A percentile compares a stretch with the other conserved stretches of the same genome.
Evolutionary conservation across 2,329 filamentous ascomycete species (phyloP).

Genomic region (Clonostachys sp.): DNA sequence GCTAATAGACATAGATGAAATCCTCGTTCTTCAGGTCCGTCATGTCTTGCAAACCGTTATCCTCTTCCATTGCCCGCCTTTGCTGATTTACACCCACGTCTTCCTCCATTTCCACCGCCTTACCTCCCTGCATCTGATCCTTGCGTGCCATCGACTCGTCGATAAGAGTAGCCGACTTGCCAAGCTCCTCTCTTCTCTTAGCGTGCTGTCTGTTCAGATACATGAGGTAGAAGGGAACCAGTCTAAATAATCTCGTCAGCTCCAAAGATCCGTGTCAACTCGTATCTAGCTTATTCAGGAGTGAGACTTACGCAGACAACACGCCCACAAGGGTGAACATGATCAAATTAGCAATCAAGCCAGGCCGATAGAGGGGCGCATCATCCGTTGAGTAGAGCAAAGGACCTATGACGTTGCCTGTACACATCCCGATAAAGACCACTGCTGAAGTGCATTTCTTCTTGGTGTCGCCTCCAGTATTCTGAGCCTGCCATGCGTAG

Average conservation of each 20-base stretch:
- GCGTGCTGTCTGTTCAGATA: conserved; percentile 50
- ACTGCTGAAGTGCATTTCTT: conserved; percentile 58
- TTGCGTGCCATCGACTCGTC: conserved; percentile 43
- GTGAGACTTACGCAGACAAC: conserved; percentile 22
- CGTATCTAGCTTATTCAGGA: neutral
- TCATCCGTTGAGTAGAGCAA: conserved; percentile 54
- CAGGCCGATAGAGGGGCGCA: conserved; percentile 51
- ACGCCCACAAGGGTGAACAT: conserved; percentile 53
- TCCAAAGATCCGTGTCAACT: conserved; percentile 5
- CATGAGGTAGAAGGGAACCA: conserved; percentile 36
- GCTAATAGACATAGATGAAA: conserved; percentile 50
- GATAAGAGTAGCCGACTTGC: conserved; percentile 49
- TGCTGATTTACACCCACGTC: conserved; percentile 12
- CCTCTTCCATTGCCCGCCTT: neutral
- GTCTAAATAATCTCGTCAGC: conserved; percentile 23
- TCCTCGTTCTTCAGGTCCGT: conserved; percentile 57
- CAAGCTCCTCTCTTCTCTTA: conserved; percentile 42
- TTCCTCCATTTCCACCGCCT: conserved; percentile 6
- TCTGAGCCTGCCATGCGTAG: conserved; percentile 52
- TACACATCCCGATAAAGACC: conserved; percentile 56
- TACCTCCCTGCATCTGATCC: conserved; percentile 4
- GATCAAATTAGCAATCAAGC: conserved; percentile 52
- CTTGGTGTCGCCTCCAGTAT: conserved; percentile 63
- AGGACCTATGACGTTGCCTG: conserved; percentile 62
- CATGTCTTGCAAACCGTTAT: conserved; percentile 40